Evolutionary conservation across 208 protist genomes (phyloP).

Genomic region (Paratrypanosoma confusum): DNA sequence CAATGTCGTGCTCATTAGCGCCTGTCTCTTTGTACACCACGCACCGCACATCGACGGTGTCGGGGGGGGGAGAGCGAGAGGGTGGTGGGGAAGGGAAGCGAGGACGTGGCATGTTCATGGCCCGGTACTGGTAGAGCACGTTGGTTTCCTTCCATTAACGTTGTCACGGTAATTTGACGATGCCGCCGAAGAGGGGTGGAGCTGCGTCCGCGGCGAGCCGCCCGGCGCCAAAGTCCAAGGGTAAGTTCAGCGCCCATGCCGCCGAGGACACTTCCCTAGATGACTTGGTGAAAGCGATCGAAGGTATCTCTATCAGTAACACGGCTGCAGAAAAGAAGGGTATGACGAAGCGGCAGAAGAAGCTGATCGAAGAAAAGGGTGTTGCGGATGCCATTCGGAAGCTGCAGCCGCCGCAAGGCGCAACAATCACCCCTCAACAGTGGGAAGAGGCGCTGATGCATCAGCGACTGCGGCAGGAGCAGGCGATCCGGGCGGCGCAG

Average conservation of each 20-base stretch:
- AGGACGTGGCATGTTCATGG: no score
- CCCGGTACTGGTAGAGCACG: no score
- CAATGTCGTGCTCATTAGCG: no score
- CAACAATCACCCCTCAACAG: slow-evolving; percentile 18
- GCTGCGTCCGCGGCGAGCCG: slow-evolving; percentile 4
- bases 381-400: slow-evolving; percentile 23
- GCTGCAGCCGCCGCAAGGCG: slow-evolving; percentile 8
- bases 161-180: no score
- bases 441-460: slow-evolving; percentile 20
- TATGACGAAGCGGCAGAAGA: slow-evolving; percentile 50
- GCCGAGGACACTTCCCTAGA: slow-evolving; percentile 32
- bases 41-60: no score
- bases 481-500: slow-evolving; percentile 27
- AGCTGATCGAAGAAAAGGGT: slow-evolving; percentile 29
- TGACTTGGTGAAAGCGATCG: slow-evolving; percentile 57
- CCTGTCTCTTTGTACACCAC: no score
- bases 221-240: slow-evolving; percentile 14
- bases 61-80: no score
- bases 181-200: no score
- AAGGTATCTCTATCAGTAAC: slow-evolving; percentile 9
- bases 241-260: slow-evolving; percentile 10
- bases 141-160: no score
- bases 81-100: no score
- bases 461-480: slow-evolving; percentile 28
- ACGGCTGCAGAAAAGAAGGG: slow-evolving; percentile 30